Conservation (phyloP, 345 rosid species). For the Murraya paniculata region DNA sequence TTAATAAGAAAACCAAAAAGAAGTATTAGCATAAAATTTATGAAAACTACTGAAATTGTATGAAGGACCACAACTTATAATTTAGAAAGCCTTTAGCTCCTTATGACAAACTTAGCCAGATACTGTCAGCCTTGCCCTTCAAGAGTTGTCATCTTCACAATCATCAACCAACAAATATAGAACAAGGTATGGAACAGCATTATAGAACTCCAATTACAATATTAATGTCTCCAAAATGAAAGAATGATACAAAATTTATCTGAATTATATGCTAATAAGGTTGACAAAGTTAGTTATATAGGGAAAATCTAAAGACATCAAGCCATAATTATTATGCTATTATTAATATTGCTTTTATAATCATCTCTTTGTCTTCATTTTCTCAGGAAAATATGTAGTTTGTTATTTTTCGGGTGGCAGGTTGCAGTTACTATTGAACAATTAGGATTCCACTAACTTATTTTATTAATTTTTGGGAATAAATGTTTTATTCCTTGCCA, state of each 20-base stretch:
- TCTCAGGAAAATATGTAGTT: constrained; percentile 32
- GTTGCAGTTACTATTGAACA: constrained; percentile 23
- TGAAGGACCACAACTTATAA: too few species aligned
- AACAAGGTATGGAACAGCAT: too few species aligned
- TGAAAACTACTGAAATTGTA: too few species aligned
- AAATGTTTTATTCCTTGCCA: constrained; percentile 34
- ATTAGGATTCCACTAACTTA: constrained; percentile 23
- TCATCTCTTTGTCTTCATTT: constrained; percentile 31
- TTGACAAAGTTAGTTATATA: constrained; percentile 10
- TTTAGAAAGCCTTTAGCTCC: too few species aligned
- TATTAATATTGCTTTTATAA: constrained; percentile 26
- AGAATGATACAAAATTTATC: not conserved
- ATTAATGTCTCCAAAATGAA: not conserved
- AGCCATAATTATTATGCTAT: not conserved
- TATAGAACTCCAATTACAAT: not conserved
- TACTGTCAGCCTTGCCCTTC: too few species aligned
- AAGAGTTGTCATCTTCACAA: too few species aligned
- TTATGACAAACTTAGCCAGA: too few species aligned
- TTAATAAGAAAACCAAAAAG: too few species aligned
- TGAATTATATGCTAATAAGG: not conserved
- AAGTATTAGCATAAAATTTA: too few species aligned
- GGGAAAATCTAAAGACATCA: constrained; percentile 18
- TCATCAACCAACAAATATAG: too few species aligned
- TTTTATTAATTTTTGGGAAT: constrained; percentile 24
- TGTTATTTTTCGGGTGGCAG: constrained; percentile 29